Base-by-base conservation (phyloP, 2,329 filamentous ascomycete genomes). In the Davidsoniella neocaledoniae region DNA sequence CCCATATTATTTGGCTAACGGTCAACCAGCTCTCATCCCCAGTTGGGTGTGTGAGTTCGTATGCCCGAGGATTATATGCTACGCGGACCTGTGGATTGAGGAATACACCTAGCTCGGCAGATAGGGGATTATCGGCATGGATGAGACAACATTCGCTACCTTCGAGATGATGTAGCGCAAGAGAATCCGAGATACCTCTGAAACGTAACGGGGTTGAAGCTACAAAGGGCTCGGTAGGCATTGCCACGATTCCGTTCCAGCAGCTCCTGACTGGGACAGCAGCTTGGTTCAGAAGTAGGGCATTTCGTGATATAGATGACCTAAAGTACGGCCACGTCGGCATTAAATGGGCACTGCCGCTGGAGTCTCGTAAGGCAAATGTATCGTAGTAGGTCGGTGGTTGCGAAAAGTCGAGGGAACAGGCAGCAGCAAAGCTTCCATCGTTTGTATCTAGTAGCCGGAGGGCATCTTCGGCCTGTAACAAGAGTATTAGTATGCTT, bases 141-240 rank as follows among this genome's bases (percentile, higher is more conserved):
- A 86, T 77, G 48, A 88, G 72, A 62, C 84, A 88, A 66, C 83
- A 87, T 63, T 88, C 83, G 12, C 77, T 83, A n/a, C 71, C 83
- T 62, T 88, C 84, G 23, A 87, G 67, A 58, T 85, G 81, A 23
- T 66, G 58, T 6, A 62, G 58, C 2, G 76, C 76, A 1, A 90
- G 72, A 3, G 69, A 71, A 58, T 84, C 80, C 0, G 74, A 59
- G 19, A 83, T 68, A 4, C 71, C 79, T 8, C 81, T 75, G 61
- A 85, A 85, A n/a, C 64, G 67, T 0, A 84, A 60, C 2, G 43
- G 38, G 43, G 58, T 56, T 1, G 62, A 59, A 2, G 64, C 65
- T 55, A 75, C 69, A 58, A 79, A 79, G 0, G 76, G 73, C 7
- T 66, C 64, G 0, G 74, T 69, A 19, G 73, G 68, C 64, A 78